Evolutionary conservation across 2,329 filamentous ascomycete genomes (phyloP), one percentile per base, ranked within the genome.

Genomic region (Coniochaeta ligniaria): DNA sequence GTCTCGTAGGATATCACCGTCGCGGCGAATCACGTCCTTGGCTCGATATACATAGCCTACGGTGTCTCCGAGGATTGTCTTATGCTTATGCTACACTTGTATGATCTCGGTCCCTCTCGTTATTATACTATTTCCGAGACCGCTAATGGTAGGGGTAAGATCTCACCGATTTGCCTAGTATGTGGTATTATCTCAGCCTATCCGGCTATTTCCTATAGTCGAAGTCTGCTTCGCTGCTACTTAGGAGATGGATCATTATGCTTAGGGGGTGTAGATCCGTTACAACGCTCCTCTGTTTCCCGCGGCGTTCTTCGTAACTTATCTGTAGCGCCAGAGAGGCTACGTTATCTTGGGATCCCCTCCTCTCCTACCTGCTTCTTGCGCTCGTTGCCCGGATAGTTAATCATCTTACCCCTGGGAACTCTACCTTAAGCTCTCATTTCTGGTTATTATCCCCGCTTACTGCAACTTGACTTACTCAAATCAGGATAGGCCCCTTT

Each of bases 1-100:
- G 62, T 56, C 31, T 60, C 9, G 36, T n/a, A 31, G 57, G 20
- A 62, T 58, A 63, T 63, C 59, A 43, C 38, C 38, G 38, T 43
- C 38, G 38, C 38, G 9, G 38, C 38, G 38, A 43, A 43, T 43
- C 38, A 63, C 59, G 52, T 20, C 59, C 59, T 59, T 61, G 38
- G 59, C 55, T 45, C 58, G 43, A 60, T 35, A n/a, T 47, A 28
- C 61, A 38, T 31, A 63, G 56, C 17, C 58, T 59, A 41, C 17
- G 50, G 36, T 33, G 43, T 43, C 59, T 59, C 61, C 50, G 24
- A 59, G 57, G 61, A 16, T n/a, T 43, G 38, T 43, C 38, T 43
- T 16, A n/a, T 43, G 8, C 38, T 43, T 14, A 43, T 43, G 38
- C 17, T 43, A 16, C 38, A 43, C 38, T 16, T 43, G 38, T 16